Evolutionary conservation across 1,139 yeast genomes (phyloP), one percentile per base, ranked within the genome.

Genomic region (Yamadazyma diddensiae): DNA sequence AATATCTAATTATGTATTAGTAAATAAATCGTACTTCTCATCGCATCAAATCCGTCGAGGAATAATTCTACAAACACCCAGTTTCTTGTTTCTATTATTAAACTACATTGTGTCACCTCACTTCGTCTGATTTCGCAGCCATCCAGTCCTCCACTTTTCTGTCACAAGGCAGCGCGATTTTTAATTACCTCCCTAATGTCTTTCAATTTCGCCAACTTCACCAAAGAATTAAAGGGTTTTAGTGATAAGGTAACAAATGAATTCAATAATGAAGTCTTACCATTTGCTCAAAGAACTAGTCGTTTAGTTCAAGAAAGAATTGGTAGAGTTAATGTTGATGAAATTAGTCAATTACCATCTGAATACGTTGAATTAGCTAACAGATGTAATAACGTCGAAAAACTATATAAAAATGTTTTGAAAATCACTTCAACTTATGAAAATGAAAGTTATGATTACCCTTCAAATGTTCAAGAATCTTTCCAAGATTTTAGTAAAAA

Each of bases 361-460:
- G 95, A 87, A 55, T 86, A 85, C 55, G 55, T 75, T 21, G 92
- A 83, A 39, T 69, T 86, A 44, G 94, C 90, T 42, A 67, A 67
- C 41, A 79, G 79, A 51, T 79, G 88, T 39, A 94, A 86, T 55
- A 79, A 83, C 35, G 72, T 86, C 53, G 86, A 82, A 55, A 60
- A 70, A 23, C 77, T 86, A 35, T 86, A 85, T 65, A 75, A 75
- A 55, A 81, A 82, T 52, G 73, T 86, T 35, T 70, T 86, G 45
- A 73, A 82, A 37, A 82, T 86, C 36, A 82, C 94, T 37, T 62
- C 73, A 22, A 73, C 73, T 37, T 86, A 83, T 57, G 92, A 82
- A 50, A 74, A 68, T 45, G 95, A 85, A 56, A 72, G 82, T 35
- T 86, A 87, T 59, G 96, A 87, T 58, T 86, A 86, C 57, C 95